Evolutionary conservation across 495 filamentous ascomycete genomes (phyloP).

Genomic region (Xylaria venustula): DNA sequence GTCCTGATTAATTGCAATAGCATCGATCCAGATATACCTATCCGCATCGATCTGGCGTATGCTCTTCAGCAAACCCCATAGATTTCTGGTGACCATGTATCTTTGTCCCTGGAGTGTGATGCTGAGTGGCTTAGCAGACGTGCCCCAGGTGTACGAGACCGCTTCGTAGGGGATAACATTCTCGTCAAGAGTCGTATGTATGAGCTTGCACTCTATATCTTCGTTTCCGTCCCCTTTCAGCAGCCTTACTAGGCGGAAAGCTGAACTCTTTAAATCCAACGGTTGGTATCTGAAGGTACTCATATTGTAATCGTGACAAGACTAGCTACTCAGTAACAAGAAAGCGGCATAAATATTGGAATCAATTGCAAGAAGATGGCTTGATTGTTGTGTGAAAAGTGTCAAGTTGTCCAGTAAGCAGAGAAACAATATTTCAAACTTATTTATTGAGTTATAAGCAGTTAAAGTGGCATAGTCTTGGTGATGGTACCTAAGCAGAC

Average conservation of each 20-base stretch:
- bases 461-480: too few relatives aligned
- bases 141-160: conserved; percentile 16
- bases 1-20: conserved; percentile 13
- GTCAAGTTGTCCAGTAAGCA: too few relatives aligned
- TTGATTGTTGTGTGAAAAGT: too few relatives aligned
- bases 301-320: background rate
- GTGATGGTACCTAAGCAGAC: too few relatives aligned
- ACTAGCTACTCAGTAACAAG: too few relatives aligned
- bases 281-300: background rate
- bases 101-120: conserved; percentile 8
- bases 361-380: too few relatives aligned
- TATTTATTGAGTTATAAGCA: too few relatives aligned
- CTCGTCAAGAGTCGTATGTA: conserved; percentile 9
- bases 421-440: too few relatives aligned
- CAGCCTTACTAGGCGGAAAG: conserved; percentile 21
- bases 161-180: conserved; percentile 11
- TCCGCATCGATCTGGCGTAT: conserved; percentile 12
- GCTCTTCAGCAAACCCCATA: conserved; percentile 12
- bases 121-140: background rate
- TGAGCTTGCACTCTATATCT: conserved; percentile 16
- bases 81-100: conserved; percentile 15
- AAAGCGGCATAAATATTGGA: too few relatives aligned
- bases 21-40: conserved; percentile 20
- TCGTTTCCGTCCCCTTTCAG: background rate
- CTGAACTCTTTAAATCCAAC: background rate